These are phyloP conservation scores for Monosporascus cannonballus DNA, from an alignment of 2,329 filamentous ascomycete species.

Conservation along the genomic window DNA sequence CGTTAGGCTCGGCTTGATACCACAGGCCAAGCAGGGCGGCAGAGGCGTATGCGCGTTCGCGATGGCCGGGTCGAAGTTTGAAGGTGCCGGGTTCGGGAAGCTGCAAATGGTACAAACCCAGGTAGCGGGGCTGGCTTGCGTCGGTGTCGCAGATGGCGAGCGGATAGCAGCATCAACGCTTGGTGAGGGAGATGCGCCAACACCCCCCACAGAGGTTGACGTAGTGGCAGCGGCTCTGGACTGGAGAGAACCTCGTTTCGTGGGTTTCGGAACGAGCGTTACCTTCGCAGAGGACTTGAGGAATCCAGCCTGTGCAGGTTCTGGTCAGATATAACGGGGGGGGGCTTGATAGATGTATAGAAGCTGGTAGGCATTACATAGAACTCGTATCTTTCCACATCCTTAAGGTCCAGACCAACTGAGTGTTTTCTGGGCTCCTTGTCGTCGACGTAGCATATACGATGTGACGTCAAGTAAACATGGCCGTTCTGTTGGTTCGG, in stretches of 20 bases:
- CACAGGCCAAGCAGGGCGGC: conserved; percentile 85
- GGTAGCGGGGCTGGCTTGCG: conserved; percentile 58
- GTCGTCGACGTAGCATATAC: conserved; percentile 91
- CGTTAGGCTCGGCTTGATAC: conserved; percentile 82
- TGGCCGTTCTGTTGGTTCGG: conserved; percentile 91
- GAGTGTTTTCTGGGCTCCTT: conserved; percentile 79
- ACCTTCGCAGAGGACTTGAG: conserved; percentile 93
- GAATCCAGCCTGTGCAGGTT: conserved; percentile 64
- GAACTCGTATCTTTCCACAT: conserved; percentile 85
- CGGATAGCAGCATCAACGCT: conserved; percentile 29
- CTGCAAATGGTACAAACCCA: conserved; percentile 97
- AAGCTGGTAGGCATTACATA: conserved; percentile 50
- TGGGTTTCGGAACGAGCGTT: conserved; percentile 76
- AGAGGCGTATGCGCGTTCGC: conserved; percentile 74
- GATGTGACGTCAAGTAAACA: conserved; percentile 92
- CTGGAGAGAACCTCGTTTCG: conserved; percentile 58
- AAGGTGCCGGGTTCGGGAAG: conserved; percentile 86
- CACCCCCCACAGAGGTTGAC: conserved; percentile 39
- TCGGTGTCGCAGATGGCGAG: conserved; percentile 37
- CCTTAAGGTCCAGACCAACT: conserved; percentile 78
- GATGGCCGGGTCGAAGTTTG: conserved; percentile 83
- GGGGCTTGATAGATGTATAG: background rate
- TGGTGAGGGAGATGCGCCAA: conserved; percentile 28
- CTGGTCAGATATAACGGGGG: conserved; percentile 14
- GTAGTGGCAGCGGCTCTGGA: conserved; percentile 44